Base-by-base conservation (phyloP, 208 protist genomes). In the Leishmania gerbilli region DNA sequence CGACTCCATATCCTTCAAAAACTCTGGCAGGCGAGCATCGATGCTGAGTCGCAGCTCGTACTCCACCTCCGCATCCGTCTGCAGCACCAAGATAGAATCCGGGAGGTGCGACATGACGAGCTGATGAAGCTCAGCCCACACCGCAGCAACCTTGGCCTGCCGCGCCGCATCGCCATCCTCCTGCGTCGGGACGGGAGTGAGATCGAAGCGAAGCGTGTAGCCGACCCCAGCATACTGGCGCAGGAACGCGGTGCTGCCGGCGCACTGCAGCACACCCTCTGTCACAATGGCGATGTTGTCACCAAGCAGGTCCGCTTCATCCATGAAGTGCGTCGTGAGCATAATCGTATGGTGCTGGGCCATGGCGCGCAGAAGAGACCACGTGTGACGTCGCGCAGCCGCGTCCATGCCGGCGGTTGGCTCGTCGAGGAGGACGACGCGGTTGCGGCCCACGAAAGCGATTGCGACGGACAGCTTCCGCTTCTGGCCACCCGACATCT, bases 221-320 rank as follows among this genome's bases (percentile, higher is more conserved):
- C 89, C 91, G 11, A 83, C 71, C 13, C 87, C 89, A n/a, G 89
- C 74, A 62, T 88, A 82, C 31, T 82, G 86, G 69, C 92, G 91
- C 75, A 96, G 87, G 64, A 95, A 92, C 37, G 91, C 34, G 31
- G 75, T 89, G 71, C 84, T 92, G 34, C 93, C 93, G 42, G 75
- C 69, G 83, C 93, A 96, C 65, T 89, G 81, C 65, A 96, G 71
- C 15, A 71, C 55, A 69, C 94, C 92, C 49, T 82, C 53, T 27
- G 74, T 81, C 77, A 99, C 86, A 64, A 99, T 98, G 15, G 89
- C 97, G 69, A 99, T 96, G 56, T 89, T 86, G 79, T 98, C 89
- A 53, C 91, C 90, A 1, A 99, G 89, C 37, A 96, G 76, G 82
- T 99, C 98, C 9, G 99, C 99, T 84, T 99, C 99, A 77, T 99